These are phyloP conservation scores for Fusarium globosum DNA, from an alignment of 2,329 filamentous ascomycete genomes.

Conservation along the genomic window DNA sequence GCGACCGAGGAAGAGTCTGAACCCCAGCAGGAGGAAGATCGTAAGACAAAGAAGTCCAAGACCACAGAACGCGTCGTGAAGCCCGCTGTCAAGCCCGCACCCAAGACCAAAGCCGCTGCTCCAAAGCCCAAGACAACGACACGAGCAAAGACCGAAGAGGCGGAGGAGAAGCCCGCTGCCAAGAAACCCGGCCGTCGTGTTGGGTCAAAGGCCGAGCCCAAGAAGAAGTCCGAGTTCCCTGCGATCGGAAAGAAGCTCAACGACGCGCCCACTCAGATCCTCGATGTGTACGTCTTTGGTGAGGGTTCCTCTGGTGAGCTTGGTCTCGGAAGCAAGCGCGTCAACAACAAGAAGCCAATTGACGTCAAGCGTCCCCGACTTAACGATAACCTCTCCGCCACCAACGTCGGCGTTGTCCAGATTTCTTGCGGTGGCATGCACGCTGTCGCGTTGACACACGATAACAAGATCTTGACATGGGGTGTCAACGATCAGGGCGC, in stretches of 20 bases:
- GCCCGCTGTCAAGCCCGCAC: constrained; percentile 42
- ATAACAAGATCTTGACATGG: constrained; percentile 87
- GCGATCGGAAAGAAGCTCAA: constrained; percentile 76
- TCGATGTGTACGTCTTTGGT: constrained; percentile 84
- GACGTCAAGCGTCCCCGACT: constrained; percentile 86
- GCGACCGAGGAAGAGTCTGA: constrained; percentile 41
- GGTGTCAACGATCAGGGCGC: constrained; percentile 89
- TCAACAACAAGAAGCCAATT: constrained; percentile 69
- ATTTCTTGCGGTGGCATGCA: constrained; percentile 87
- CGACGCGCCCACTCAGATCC: constrained; percentile 67
- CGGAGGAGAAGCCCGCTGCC: constrained; percentile 49
- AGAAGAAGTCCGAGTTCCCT: constrained; percentile 55
- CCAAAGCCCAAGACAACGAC: constrained; percentile 42
- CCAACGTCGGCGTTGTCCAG: constrained; percentile 79
- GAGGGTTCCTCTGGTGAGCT: constrained; percentile 85
- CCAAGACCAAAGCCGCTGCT: constrained; percentile 43
- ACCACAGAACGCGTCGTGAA: constrained; percentile 43
- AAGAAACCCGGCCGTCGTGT: constrained; percentile 33
- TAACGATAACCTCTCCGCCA: constrained; percentile 72
- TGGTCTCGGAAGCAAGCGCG: constrained; percentile 77
- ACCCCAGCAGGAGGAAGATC: constrained; percentile 45
- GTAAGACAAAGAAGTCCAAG: constrained; percentile 45
- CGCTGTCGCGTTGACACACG: constrained; percentile 77
- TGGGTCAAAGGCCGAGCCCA: constrained; percentile 32
- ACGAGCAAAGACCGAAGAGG: constrained; percentile 58